A percentile compares a stretch with the other conserved stretches of the same genome.
phyloP scores from a whole-genome alignment of 768 basidiomycete genomes.

The Gymnopilus junonius region DNA sequence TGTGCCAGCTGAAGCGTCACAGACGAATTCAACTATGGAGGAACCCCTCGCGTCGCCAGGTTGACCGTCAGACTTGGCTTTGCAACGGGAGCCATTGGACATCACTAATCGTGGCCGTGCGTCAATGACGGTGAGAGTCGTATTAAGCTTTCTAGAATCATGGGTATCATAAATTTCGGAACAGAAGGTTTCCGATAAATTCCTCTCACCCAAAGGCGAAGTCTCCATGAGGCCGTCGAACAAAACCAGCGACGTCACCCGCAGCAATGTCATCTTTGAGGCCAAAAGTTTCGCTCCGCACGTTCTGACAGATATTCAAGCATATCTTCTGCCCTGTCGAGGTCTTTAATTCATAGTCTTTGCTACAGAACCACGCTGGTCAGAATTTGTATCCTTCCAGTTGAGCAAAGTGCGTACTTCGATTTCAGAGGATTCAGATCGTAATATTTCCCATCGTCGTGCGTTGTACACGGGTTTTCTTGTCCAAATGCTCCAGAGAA shows the following conservation, averaged over 20 bases:
- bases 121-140: conserved; percentile 59
- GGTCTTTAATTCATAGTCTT: conserved; percentile 63
- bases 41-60: conserved; percentile 52
- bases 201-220: conserved; percentile 70
- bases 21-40: conserved; percentile 76
- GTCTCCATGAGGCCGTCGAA: conserved; percentile 64
- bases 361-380: conserved; percentile 44
- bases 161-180: neutral
- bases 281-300: conserved; percentile 62
- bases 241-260: conserved; percentile 63
- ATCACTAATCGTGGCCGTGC: conserved; percentile 60
- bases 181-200: neutral
- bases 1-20: conserved; percentile 63
- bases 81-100: conserved; percentile 68
- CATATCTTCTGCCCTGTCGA: conserved; percentile 48
- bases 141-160: conserved; percentile 57
- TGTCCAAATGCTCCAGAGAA: conserved; percentile 25
- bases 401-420: conserved; percentile 43
- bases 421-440: conserved; percentile 67
- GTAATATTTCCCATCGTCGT: conserved; percentile 61
- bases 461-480: conserved; percentile 69
- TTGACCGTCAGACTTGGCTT: conserved; percentile 39
- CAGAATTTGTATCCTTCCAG: conserved; percentile 3
- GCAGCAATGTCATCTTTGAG: conserved; percentile 55
- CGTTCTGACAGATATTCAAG: conserved; percentile 69